Evolutionary conservation across 116 monocot species (phyloP).

Genomic region (Zostera marina): DNA sequence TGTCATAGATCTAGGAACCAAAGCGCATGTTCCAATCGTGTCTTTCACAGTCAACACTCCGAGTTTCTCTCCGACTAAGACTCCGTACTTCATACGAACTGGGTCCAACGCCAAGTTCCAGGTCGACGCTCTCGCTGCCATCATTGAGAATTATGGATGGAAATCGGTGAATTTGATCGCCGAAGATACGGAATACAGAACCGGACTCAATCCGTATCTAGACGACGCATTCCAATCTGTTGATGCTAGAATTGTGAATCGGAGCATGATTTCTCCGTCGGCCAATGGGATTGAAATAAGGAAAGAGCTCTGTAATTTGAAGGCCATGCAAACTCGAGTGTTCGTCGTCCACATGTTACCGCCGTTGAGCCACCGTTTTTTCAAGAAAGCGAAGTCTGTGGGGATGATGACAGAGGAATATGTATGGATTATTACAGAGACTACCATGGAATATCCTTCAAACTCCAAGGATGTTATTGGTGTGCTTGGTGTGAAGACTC

Average conservation of each 20-base stretch:
- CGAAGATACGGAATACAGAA: slow-evolving; percentile 20
- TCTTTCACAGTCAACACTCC: slow-evolving; percentile 30
- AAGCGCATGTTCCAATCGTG: slow-evolving; percentile 20
- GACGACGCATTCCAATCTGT: slow-evolving; percentile 10
- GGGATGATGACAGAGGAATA: slow-evolving; percentile 22
- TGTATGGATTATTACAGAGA: slow-evolving; percentile 26
- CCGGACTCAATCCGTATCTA: slow-evolving; percentile 16
- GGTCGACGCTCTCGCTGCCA: slow-evolving; percentile 12
- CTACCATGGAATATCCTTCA: neutral
- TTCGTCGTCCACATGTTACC: slow-evolving; percentile 24
- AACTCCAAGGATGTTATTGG: slow-evolving; percentile 20
- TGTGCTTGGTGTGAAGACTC: slow-evolving; percentile 13
- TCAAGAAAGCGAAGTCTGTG: slow-evolving; percentile 1
- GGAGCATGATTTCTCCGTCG: slow-evolving; percentile 3
- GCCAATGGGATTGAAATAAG: slow-evolving; percentile 10
- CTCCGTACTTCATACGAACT: slow-evolving; percentile 19
- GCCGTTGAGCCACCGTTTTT: slow-evolving; percentile 8
- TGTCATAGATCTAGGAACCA: slow-evolving; percentile 17
- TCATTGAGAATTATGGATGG: slow-evolving; percentile 20
- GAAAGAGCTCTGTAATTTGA: slow-evolving; percentile 18
- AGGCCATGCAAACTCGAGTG: slow-evolving; percentile 17
- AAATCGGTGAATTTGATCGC: slow-evolving; percentile 14
- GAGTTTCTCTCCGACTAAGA: slow-evolving; percentile 7
- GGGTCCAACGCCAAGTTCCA: slow-evolving; percentile 12
- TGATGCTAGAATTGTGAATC: slow-evolving; percentile 6